A percentile compares a stretch with the other conserved stretches of the same genome.
Conservation (phyloP, 1,284 basidiomycete species). For the Cerrena zonata region DNA sequence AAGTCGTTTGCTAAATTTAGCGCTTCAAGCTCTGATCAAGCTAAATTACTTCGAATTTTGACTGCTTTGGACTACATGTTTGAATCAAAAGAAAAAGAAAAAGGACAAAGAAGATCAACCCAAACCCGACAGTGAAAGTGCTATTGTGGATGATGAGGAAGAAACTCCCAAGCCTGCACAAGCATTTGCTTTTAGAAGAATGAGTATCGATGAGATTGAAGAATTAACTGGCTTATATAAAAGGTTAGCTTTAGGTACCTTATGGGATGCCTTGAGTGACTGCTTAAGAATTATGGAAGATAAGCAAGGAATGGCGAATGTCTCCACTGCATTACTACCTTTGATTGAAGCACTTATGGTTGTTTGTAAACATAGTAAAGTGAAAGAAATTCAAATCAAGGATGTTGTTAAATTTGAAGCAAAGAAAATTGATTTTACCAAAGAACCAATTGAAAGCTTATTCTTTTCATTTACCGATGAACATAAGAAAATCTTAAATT, state of each 20-base stretch:
- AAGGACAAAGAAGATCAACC: too few species aligned
- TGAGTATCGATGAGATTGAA: too few species aligned
- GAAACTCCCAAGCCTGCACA: too few species aligned
- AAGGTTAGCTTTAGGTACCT: conserved; percentile 47
- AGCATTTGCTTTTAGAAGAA: too few species aligned
- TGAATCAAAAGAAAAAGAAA: too few species aligned
- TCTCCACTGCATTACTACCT: conserved; percentile 85
- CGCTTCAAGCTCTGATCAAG: conserved; percentile 85
- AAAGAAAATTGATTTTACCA: conserved; percentile 55
- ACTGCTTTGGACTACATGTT: conserved; percentile 97
- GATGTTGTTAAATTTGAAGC: conserved; percentile 64
- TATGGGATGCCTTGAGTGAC: conserved; percentile 84
- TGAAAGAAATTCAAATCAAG: conserved; percentile 51
- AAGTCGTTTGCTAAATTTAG: conserved; percentile 83
- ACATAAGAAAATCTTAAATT: conserved; percentile 90
- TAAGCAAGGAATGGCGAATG: conserved; percentile 75
- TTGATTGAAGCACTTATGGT: conserved; percentile 96
- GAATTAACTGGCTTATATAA: too few species aligned
- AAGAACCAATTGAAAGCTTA: conserved; percentile 77
- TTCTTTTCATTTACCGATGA: conserved; percentile 93
- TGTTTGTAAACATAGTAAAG: conserved; percentile 88
- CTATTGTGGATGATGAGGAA: too few species aligned
- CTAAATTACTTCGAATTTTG: conserved; percentile 84
- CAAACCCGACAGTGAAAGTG: too few species aligned
- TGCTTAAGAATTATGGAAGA: conserved; percentile 80